Evolutionary conservation across 495 filamentous ascomycete species (phyloP), one percentile per base, ranked within the genome.

Genomic region (Xeromyces bisporus): DNA sequence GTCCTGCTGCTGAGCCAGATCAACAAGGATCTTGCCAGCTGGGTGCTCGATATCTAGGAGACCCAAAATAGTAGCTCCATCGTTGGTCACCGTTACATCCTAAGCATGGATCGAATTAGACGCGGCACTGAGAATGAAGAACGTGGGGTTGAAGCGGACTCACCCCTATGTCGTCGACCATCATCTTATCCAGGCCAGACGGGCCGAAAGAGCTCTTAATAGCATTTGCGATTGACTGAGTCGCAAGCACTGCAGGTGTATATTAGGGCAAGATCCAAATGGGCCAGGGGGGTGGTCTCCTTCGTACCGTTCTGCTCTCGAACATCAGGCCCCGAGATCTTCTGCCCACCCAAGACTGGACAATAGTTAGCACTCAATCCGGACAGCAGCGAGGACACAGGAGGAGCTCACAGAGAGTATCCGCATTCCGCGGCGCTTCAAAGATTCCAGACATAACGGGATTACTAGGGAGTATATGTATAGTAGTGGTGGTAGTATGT

Each of bases 71-170:
- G 89, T 99, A 28, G 89, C 89, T 37, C 89, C 89, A 53, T 99
- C 89, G 59, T 99, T 99, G 27, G 89, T 99, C 34, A 99, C 89
- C 31, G 91, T 96, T 28, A 99, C 89, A 69, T 99, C 89, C 80
- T 86, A 47, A 17, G 35, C 37, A 26, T 28, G 35, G 38, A 58
- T 41, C 58, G 40, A 44, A 41, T 36, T 28, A 35, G n/a, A 7
- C 11, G 23, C 18, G 38, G 44, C 47, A 6, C 33, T 24, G 26
- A 42, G 29, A 28, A 26, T 14, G 14, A 30, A 21, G 10, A 15
- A 28, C 44, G 50, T 46, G 53, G 53, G 54, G 49, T 39, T 31
- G 33, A 34, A 23, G 17, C 10, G 28, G 28, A 34, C 76, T 39
- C 69, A 85, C 80, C 45, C 89, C 89, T 53, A 96, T 96, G 49